These are phyloP conservation scores for Basipetospora sp. DNA, from an alignment of 2,329 filamentous ascomycete genomes.

Conservation along the genomic window DNA sequence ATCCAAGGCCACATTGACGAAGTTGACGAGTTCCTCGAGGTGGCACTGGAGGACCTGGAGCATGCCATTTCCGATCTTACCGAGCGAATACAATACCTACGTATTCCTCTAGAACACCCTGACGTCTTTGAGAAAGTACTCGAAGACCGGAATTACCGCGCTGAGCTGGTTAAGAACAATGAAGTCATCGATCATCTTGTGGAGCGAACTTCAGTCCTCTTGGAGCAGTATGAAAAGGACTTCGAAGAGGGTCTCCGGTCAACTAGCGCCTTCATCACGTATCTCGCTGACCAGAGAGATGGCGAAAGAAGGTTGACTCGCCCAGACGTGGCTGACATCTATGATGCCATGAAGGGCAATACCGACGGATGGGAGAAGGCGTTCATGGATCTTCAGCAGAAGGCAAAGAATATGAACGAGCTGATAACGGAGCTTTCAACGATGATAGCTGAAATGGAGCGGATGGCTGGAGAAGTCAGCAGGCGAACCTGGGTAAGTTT, in stretches of 20 bases:
- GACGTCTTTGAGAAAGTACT: conserved; percentile 76
- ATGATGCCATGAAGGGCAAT: conserved; percentile 82
- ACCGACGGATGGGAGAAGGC: conserved; percentile 79
- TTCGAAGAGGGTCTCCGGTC: conserved; percentile 63
- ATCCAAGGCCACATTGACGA: conserved; percentile 87
- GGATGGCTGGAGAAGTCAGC: conserved; percentile 69
- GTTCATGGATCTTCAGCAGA: conserved; percentile 60
- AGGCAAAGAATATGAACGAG: conserved; percentile 54
- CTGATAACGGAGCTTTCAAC: conserved; percentile 57
- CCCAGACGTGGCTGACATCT: conserved; percentile 53
- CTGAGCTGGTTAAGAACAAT: conserved; percentile 72
- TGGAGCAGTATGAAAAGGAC: conserved; percentile 67
- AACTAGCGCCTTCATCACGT: conserved; percentile 61
- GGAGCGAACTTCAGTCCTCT: conserved; percentile 57
- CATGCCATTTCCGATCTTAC: conserved; percentile 65
- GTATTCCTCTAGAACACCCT: conserved; percentile 69
- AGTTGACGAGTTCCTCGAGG: conserved; percentile 78
- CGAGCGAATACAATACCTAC: conserved; percentile 65
- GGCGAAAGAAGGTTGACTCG: conserved; percentile 48
- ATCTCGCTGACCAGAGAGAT: conserved; percentile 52
- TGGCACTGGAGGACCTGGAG: conserved; percentile 70
- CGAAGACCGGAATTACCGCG: conserved; percentile 66
- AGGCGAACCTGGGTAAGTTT: conserved; percentile 55
- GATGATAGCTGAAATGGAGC: conserved; percentile 74
- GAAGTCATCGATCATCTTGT: conserved; percentile 83